Evolutionary conservation across 768 basidiomycete genomes (phyloP), one percentile per base, ranked within the genome.

Genomic region (Rhodotorula babjevae): DNA sequence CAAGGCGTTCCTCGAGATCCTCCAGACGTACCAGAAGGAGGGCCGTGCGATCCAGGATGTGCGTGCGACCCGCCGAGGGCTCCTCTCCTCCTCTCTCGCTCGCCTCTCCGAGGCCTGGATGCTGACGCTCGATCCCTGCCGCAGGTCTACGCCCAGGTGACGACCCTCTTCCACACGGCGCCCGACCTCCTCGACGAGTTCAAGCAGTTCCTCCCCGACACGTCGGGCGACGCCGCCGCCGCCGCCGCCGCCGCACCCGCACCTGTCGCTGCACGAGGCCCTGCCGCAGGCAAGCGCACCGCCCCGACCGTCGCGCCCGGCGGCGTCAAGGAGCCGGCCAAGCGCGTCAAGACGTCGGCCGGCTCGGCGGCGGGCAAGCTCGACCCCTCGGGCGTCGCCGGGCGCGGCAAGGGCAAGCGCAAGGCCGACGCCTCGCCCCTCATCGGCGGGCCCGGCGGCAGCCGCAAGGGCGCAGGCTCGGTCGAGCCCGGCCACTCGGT

Each of bases 1-100:
- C 80, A 83, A 83, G 76, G 81, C 82, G 76, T 84, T 84, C 78
- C 72, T 84, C 63, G 82, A 83, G 79, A 83, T 83, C 64, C 70
- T 83, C 62, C 83, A 83, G 79, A 83, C 82, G 33, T 84, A 84
- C 68, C 83, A 84, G 74, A 81, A 82, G 65, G 83, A 94, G 75
- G 85, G 88, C 69, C 80, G 87, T 60, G 77, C 81, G 29, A 84
- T 85, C 50, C 83, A 84, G 58, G 85, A 86, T 69, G 83, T 85
- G 67, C 87, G 87, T 61, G n/a, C 31, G n/a, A 21, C 31, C 11
- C 31, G 9, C 19, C 19, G 21, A 57, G n/a, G 31, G 29, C 27
- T 14, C 29, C 25, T 19, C 16, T 57, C 25, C 25, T 12, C 25
- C 53, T 29, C 6, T 31, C 27, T 44, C 25, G 8, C 36, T 33